Conservation (phyloP, 2,329 filamentous ascomycete species). For the Microthyrium microscopicum region DNA sequence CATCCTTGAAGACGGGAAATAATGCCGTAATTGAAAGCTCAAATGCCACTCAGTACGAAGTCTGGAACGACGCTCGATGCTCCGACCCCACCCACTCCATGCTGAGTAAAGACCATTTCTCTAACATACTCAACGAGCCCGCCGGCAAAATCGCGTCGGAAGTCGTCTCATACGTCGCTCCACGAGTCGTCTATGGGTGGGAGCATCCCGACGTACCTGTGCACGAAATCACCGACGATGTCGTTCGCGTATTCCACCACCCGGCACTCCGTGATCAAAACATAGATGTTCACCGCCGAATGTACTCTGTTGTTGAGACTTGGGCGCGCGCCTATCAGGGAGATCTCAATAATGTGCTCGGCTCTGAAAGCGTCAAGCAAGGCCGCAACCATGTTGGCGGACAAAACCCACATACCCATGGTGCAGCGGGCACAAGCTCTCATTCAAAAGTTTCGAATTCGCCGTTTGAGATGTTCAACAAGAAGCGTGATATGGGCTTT, state of each 20-base stretch:
- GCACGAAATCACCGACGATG: conserved; percentile 67
- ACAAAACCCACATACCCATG: conserved; percentile 17
- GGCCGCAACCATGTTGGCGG: conserved; percentile 58
- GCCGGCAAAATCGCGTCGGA: conserved; percentile 30
- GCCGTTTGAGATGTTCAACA: conserved; percentile 9
- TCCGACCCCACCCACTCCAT: conserved; percentile 35
- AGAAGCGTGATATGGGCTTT: conserved; percentile 7
- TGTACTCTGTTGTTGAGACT: conserved; percentile 71
- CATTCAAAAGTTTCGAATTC: conserved; percentile 8
- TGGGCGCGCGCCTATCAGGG: conserved; percentile 72
- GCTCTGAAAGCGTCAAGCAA: conserved; percentile 63
- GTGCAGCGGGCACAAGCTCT: conserved; percentile 7
- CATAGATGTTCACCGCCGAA: conserved; percentile 66
- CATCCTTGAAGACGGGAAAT: conserved; percentile 72
- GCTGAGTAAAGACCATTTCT: conserved; percentile 35
- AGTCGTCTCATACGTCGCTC: conserved; percentile 73
- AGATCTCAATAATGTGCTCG: conserved; percentile 58
- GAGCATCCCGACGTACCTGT: conserved; percentile 71
- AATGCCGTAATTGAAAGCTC: conserved; percentile 45
- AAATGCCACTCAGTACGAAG: conserved; percentile 32
- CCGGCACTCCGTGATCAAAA: conserved; percentile 62
- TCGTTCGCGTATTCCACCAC: conserved; percentile 76
- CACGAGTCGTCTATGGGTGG: conserved; percentile 82
- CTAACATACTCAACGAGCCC: conserved; percentile 32
- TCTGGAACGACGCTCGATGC: conserved; percentile 30